These are phyloP conservation scores for sunflower (Helianthus annuus) DNA, from an alignment of 129 eudicot genomes.

Conservation along the genomic window HanXRQr2.0-SUNRISE NC_035443.2:61303069-61303568, in stretches of 20 bases:
- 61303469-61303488: conserved; percentile 78
- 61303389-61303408: conserved; percentile 81
- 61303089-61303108: too few species aligned
- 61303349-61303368: conserved; percentile 66
- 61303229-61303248: background rate
- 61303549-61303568: background rate
- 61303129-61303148: too few species aligned
- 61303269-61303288: conserved; percentile 5
- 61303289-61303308: conserved; percentile 2
- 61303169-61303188: conserved; percentile 84
- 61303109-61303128: too few species aligned
- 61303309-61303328: background rate
- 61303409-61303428: conserved; percentile 57
- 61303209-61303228: background rate
- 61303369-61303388: conserved; percentile 82
- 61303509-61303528: background rate
- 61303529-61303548: conserved; percentile 16
- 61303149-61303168: conserved; percentile 89
- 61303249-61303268: background rate
- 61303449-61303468: conserved; percentile 86
- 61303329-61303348: background rate
- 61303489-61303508: background rate
- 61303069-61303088: too few species aligned
- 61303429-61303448: conserved; percentile 56
- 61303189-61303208: conserved; percentile 3